Percentiles rank a stretch among this genome's conserved stretches.
These are phyloP conservation scores for Ceratobasidium sp. DNA, from an alignment of 1,284 basidiomycete species.

Conservation along the genomic window DNA sequence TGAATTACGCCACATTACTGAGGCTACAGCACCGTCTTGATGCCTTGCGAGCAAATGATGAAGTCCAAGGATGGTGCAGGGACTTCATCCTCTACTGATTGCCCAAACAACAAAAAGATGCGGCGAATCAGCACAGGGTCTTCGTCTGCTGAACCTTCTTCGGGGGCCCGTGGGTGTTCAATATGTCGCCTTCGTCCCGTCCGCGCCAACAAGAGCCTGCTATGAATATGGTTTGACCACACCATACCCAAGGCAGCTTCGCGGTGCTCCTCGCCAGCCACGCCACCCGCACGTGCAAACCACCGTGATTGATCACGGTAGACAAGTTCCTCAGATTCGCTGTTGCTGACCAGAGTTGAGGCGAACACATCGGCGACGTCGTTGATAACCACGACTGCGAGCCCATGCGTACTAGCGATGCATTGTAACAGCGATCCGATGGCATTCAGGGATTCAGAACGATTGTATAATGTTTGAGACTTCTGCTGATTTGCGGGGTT, in stretches of 20 bases:
- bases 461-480: conserved; percentile 66
- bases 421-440: conserved; percentile 74
- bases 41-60: conserved; percentile 26
- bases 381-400: conserved; percentile 86
- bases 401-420: conserved; percentile 68
- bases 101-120: conserved; percentile 52
- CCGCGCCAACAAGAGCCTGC: conserved; percentile 81
- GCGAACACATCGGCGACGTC: conserved; percentile 82
- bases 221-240: conserved; percentile 92
- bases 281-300: conserved; percentile 73
- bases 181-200: conserved; percentile 75
- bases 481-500: conserved; percentile 65
- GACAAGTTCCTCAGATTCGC: conserved; percentile 57
- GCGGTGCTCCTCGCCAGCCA: conserved; percentile 69
- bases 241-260: conserved; percentile 86
- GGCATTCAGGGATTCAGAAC: conserved; percentile 73
- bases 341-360: conserved; percentile 47
- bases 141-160: conserved; percentile 51
- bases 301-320: conserved; percentile 81
- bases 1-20: background rate
- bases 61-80: conserved; percentile 41
- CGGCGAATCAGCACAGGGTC: conserved; percentile 66
- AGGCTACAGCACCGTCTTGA: conserved; percentile 19
- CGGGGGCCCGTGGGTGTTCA: conserved; percentile 53
- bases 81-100: conserved; percentile 34